phyloP scores from a whole-genome alignment of 768 basidiomycete genomes.

The Xerocomellus dryophilus region DNA sequence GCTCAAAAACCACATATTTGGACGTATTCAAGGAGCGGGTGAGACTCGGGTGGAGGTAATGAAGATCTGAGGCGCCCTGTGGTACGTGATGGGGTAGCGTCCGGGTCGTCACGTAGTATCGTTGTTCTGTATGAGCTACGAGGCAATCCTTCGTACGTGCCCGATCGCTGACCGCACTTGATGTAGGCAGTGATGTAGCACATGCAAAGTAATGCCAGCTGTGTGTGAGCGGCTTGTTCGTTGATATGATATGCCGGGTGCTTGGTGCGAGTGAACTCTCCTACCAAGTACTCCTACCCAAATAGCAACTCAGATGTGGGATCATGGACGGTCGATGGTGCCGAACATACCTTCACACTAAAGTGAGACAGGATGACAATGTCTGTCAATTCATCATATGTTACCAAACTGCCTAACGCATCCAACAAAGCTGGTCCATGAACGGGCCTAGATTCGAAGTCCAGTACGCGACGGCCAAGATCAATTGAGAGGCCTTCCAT shows the following conservation, averaged over 20 bases:
- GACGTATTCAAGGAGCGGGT: conserved; percentile 10
- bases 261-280: not conserved
- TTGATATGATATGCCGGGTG: not conserved
- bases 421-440: not conserved
- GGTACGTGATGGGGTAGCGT: not conserved
- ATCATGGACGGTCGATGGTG: not conserved
- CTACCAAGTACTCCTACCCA: conserved; percentile 7
- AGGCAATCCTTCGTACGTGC: no score
- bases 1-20: not conserved
- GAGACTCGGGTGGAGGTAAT: not conserved
- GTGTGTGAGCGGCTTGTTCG: not conserved
- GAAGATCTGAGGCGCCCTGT: not conserved
- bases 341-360: conserved; percentile 5
- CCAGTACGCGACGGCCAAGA: not conserved
- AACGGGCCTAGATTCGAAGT: not conserved
- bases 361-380: conserved; percentile 2
- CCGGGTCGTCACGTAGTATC: not conserved
- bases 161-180: not conserved
- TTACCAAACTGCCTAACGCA: not conserved
- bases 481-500: conserved; percentile 5
- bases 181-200: conserved; percentile 1
- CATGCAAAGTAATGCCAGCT: conserved; percentile 5
- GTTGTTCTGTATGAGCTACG: no score
- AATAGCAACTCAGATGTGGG: not conserved
- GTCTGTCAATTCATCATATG: not conserved